Conservation (phyloP, 768 basidiomycete species). For the Auricularia heimuer region DNA sequence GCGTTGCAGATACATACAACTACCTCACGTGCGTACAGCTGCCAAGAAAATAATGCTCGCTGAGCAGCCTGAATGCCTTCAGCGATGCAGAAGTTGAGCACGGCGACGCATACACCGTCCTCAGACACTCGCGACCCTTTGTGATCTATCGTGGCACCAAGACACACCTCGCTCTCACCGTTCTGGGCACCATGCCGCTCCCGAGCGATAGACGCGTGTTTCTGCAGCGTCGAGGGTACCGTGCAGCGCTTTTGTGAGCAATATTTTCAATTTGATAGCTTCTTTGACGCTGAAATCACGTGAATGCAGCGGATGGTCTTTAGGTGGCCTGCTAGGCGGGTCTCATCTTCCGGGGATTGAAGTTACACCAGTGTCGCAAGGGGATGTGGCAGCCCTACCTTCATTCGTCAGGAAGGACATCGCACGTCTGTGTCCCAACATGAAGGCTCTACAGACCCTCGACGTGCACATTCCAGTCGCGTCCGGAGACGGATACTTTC, state of each 20-base stretch:
- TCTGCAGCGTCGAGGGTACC: slow-evolving; percentile 11
- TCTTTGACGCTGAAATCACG: neutral
- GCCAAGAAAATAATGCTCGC: too few species aligned
- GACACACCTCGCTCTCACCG: slow-evolving; percentile 8
- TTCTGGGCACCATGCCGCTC: slow-evolving; percentile 8
- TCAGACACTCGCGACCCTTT: slow-evolving; percentile 11
- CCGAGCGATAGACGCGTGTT: slow-evolving; percentile 10
- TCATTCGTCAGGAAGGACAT: slow-evolving; percentile 7
- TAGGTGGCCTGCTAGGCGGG: slow-evolving; percentile 9
- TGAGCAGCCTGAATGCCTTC: neutral
- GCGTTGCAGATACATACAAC: neutral
- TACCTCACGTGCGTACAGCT: neutral
- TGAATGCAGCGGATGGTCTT: slow-evolving; percentile 9
- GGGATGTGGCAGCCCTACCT: neutral
- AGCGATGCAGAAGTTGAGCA: slow-evolving; percentile 8
- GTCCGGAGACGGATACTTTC: slow-evolving; percentile 12
- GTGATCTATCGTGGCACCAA: slow-evolving; percentile 9
- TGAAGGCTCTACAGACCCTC: slow-evolving; percentile 7
- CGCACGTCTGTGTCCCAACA: slow-evolving; percentile 4
- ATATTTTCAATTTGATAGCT: neutral
- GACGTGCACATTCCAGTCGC: slow-evolving; percentile 11
- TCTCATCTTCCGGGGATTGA: slow-evolving; percentile 12
- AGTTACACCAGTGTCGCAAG: slow-evolving; percentile 7
- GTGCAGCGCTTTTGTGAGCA: slow-evolving; percentile 10
- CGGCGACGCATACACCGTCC: slow-evolving; percentile 5